Evolutionary conservation across 179 eudicot genomes (phyloP), one percentile per base, ranked within the genome.

Genomic region (Corrigiola litoralis): DNA sequence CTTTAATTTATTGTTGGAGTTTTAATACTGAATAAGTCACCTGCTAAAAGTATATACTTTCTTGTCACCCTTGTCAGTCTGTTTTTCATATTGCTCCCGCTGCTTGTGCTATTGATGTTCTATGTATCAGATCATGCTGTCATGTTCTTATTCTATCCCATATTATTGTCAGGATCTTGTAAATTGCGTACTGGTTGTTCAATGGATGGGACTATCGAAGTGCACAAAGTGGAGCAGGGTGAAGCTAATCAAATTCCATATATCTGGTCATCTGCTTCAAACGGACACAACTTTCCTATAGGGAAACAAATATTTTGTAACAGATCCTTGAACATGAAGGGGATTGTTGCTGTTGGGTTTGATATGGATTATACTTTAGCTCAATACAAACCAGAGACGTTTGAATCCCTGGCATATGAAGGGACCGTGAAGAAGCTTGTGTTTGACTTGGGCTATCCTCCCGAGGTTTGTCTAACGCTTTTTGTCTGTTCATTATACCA

Each of bases 291-390:
- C 36, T 72, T 90, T 72, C 80, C 81, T 18, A 76, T 86, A 17
- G 97, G 97, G 32, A 94, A 85, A 68, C 87, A 77, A 73, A 91
- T 94, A 52, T 94, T 90, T 75, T 94, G 99, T 71, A 94, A 94
- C 69, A 82, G 99, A 75, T 88, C 99, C 68, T 76, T 94, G 62
- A 90, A 94, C 77, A 90, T 94, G 99, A 88, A 81, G 70, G 83
- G 54, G 72, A 90, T 94, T 44, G 88, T 88, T 60, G 96, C 99
- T 69, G 95, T 94, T 61, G 99, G 99, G 52, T 94, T 94, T 70
- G 97, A 90, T 74, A 94, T 94, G 99, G 99, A 94, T 77, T 94
- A 94, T 60, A 94, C 99, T 28, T 71, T 94, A 78, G 98, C 96
- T 47, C 98, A 92, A 32, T 92, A 92, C 75, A 84, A 81, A 65